A percentile compares a stretch with the other conserved stretches of the same genome.
These are phyloP conservation scores for Spathaspora sp. DNA, from an alignment of 1,139 yeast genomes.

Conservation along the genomic window DNA sequence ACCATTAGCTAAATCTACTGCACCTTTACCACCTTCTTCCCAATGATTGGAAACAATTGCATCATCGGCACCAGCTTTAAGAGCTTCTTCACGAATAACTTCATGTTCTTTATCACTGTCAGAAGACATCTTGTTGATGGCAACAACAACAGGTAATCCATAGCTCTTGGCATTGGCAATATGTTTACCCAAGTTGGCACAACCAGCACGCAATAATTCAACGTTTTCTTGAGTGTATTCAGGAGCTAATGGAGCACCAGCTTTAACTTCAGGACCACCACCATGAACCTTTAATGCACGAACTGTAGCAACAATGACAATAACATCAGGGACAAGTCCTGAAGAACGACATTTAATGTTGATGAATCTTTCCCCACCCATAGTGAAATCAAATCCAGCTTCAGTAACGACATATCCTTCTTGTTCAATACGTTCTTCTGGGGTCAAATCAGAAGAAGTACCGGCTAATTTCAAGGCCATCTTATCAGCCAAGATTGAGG, in stretches of 20 bases:
- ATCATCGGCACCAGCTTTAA: slow-evolving; percentile 92
- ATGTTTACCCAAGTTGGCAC: slow-evolving; percentile 89
- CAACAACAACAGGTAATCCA: slow-evolving; percentile 94
- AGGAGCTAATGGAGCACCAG: slow-evolving; percentile 87
- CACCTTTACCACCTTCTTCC: slow-evolving; percentile 98
- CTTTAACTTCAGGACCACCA: slow-evolving; percentile 97
- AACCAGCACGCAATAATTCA: slow-evolving; percentile 80
- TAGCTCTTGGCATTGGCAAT: slow-evolving; percentile 82
- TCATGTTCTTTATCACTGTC: slow-evolving; percentile 85
- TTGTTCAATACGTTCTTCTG: slow-evolving; percentile 55
- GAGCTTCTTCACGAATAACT: slow-evolving; percentile 77
- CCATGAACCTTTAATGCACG: slow-evolving; percentile 98
- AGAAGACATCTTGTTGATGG: slow-evolving; percentile 87
- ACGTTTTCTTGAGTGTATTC: slow-evolving; percentile 85
- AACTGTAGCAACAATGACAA: slow-evolving; percentile 95
- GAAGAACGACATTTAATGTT: slow-evolving; percentile 95
- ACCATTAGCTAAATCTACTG: slow-evolving; percentile 82
- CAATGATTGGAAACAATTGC: slow-evolving; percentile 96
- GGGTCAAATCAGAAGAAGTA: slow-evolving; percentile 48
- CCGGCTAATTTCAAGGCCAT: slow-evolving; percentile 94
- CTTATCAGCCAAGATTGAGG: slow-evolving; percentile 92
- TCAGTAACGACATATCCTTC: slow-evolving; percentile 94
- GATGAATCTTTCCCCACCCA: slow-evolving; percentile 98
- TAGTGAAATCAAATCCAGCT: slow-evolving; percentile 98
- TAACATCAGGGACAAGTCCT: slow-evolving; percentile 87